Evolutionary conservation across 176 grass and related monocot genomes (phyloP).

Genomic region (Areca catechu): DNA sequence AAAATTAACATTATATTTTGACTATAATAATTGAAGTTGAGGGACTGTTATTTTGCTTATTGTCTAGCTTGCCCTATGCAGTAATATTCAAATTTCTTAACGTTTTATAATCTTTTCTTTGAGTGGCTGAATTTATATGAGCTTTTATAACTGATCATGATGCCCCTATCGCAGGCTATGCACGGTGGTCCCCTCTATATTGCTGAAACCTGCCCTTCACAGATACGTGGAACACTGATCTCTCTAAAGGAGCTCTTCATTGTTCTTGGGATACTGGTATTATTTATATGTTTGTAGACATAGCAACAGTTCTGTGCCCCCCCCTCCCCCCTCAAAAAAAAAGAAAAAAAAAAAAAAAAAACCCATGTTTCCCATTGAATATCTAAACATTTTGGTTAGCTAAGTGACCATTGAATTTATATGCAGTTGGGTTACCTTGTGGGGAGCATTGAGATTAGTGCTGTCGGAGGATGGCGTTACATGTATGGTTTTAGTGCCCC

Average conservation of each 20-base stretch:
- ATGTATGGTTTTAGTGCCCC: constrained; percentile 82
- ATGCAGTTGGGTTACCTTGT: constrained; percentile 76
- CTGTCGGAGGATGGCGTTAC: constrained; percentile 81
- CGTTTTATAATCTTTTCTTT: too few species aligned
- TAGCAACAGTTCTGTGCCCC: too few species aligned
- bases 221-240: constrained; percentile 96
- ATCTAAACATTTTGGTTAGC: not conserved
- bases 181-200: constrained; percentile 95
- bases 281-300: not conserved
- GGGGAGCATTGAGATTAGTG: constrained; percentile 66
- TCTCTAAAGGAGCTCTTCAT: constrained; percentile 96
- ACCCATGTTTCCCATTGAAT: too few species aligned
- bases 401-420: constrained; percentile 8
- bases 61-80: too few species aligned
- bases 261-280: constrained; percentile 93
- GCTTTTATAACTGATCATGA: constrained; percentile 1
- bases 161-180: constrained; percentile 66
- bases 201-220: constrained; percentile 78
- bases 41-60: too few species aligned
- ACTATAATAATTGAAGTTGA: too few species aligned
- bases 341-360: too few species aligned
- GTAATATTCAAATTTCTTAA: too few species aligned
- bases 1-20: too few species aligned
- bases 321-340: too few species aligned
- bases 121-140: too few species aligned